These are phyloP conservation scores for Fraxinus paxiana DNA, from an alignment of 305 asterid species.

Conservation along the genomic window DNA sequence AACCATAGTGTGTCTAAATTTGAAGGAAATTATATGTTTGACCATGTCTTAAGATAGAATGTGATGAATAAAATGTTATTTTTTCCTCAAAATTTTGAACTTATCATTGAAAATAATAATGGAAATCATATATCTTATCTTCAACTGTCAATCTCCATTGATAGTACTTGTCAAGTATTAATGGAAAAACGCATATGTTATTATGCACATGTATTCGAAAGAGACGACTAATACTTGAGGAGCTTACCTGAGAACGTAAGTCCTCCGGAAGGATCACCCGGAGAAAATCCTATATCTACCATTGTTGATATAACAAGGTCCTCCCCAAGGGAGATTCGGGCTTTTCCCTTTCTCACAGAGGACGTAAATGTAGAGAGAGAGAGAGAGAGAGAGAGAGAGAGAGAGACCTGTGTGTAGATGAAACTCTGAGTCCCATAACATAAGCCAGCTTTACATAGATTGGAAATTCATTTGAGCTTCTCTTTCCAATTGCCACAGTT, in stretches of 20 bases:
- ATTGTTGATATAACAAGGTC: not conserved
- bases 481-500: slow-evolving; percentile 53
- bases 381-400: slow-evolving; percentile 5
- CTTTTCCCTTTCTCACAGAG: not conserved
- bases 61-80: not conserved
- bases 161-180: not conserved
- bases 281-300: not conserved
- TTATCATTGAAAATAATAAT: not conserved
- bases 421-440: slow-evolving; percentile 75
- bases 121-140: not conserved
- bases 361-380: too few species aligned
- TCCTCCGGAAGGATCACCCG: not conserved
- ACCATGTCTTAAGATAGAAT: slow-evolving; percentile 19
- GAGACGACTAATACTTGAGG: not conserved
- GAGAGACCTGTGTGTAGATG: slow-evolving; percentile 65
- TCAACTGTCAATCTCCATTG: not conserved
- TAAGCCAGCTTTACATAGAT: slow-evolving; percentile 59
- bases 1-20: not conserved
- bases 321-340: not conserved
- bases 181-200: not conserved
- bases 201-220: not conserved
- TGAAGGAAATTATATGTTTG: not conserved
- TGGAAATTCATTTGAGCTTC: slow-evolving; percentile 29
- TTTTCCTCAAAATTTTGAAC: not conserved
- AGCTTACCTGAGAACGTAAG: not conserved